A percentile compares a stretch with the other conserved stretches of the same genome.
These are phyloP conservation scores for Arachis stenosperma DNA, from an alignment of 306 rosid genomes.

Conservation along the genomic window DNA sequence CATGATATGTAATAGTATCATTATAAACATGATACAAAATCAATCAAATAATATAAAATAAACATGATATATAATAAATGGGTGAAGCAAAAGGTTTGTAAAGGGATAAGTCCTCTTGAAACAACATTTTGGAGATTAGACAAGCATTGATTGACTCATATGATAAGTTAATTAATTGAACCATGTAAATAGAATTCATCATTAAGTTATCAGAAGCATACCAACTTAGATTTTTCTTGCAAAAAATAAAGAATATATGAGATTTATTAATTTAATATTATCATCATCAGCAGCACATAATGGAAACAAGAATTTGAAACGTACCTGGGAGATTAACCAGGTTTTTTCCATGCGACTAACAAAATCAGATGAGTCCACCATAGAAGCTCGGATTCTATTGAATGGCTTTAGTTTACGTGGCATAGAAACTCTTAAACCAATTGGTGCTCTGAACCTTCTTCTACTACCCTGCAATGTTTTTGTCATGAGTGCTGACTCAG, in stretches of 20 bases:
- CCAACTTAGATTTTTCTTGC: too few species aligned
- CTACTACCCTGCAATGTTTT: constrained; percentile 4
- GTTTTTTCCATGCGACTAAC: constrained; percentile 76
- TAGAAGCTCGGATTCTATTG: constrained; percentile 64
- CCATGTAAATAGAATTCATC: not conserved
- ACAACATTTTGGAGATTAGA: not conserved
- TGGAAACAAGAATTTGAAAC: not conserved
- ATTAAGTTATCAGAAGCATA: not conserved
- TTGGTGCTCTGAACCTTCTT: constrained; percentile 29
- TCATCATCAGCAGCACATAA: not conserved
- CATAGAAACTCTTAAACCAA: not conserved
- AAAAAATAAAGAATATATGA: not conserved
- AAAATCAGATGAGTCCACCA: constrained; percentile 84
- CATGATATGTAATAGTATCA: too few species aligned
- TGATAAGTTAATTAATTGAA: too few species aligned
- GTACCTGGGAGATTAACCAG: constrained; percentile 89
- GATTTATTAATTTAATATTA: not conserved
- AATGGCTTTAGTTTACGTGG: constrained; percentile 3
- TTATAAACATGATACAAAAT: too few species aligned
- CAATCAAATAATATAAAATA: too few species aligned
- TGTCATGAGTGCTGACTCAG: constrained; percentile 37
- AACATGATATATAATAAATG: not conserved
- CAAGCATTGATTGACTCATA: not conserved
- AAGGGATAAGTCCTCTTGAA: not conserved
- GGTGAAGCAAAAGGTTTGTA: not conserved